These are phyloP conservation scores for Malus fusca DNA, from an alignment of 306 rosid species.

Conservation along the genomic window DNA sequence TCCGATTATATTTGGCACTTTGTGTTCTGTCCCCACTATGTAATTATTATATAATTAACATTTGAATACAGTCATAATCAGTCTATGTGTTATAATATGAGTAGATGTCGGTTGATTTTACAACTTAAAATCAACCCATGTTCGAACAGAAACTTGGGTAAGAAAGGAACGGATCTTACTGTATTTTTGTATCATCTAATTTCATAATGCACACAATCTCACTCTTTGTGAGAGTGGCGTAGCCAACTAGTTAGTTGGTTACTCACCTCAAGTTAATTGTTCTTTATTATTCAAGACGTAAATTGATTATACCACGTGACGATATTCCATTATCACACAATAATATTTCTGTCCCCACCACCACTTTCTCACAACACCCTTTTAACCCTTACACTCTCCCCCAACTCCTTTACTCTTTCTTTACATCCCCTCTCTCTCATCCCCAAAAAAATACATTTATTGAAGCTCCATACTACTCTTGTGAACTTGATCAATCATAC, in stretches of 20 bases:
- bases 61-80: not conserved
- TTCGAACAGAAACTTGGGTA: not conserved
- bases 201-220: not conserved
- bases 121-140: too few species aligned
- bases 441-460: not conserved
- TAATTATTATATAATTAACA: too few species aligned
- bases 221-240: too few species aligned
- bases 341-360: constrained; percentile 19
- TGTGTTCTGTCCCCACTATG: constrained; percentile 19
- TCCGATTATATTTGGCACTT: constrained; percentile 13
- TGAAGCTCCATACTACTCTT: constrained; percentile 1
- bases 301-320: not conserved
- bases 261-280: not conserved
- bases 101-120: too few species aligned
- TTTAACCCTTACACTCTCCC: constrained; percentile 1
- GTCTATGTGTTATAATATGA: not conserved
- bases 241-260: not conserved
- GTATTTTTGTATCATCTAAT: too few species aligned
- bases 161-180: not conserved
- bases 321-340: not conserved
- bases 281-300: not conserved
- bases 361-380: constrained; percentile 13
- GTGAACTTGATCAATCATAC: constrained; percentile 5
- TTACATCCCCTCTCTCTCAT: not conserved
- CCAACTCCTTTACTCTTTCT: not conserved